Conservation (phyloP, 352 stramenopile species). For the Blastocystis sp. region DNA sequence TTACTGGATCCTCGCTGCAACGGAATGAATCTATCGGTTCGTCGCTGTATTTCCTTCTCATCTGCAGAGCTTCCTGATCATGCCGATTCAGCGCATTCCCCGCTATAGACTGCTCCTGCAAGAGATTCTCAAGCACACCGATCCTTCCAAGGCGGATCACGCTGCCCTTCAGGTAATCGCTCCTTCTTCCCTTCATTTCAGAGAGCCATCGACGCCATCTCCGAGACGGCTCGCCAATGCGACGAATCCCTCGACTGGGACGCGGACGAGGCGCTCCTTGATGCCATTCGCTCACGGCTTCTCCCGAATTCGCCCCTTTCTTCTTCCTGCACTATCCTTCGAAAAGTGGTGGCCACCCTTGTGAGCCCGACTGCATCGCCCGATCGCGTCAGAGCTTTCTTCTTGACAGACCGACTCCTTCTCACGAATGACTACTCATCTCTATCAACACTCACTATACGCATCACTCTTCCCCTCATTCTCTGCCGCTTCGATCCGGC, state of each 20-base stretch:
- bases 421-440: too few species aligned
- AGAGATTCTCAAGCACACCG: constrained; percentile 22
- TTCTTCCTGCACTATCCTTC: too few species aligned
- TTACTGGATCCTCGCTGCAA: not conserved
- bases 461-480: too few species aligned
- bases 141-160: constrained; percentile 1
- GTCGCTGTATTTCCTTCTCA: not conserved
- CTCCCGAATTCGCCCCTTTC: not conserved
- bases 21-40: not conserved
- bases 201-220: constrained; percentile 1
- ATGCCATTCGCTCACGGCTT: not conserved
- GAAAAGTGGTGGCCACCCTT: not conserved
- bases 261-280: constrained; percentile 13
- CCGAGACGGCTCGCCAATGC: not conserved
- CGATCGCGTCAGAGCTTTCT: not conserved
- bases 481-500: too few species aligned
- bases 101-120: constrained; percentile 9
- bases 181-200: not conserved
- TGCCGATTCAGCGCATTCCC: constrained; percentile 19
- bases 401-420: constrained; percentile 46
- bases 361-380: not conserved
- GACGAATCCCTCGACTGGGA: not conserved
- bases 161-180: not conserved
- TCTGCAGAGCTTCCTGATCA: constrained; percentile 17
- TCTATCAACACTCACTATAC: too few species aligned